These are phyloP conservation scores for Candida takata DNA, from an alignment of 805 yeast species.

Conservation along the genomic window DNA sequence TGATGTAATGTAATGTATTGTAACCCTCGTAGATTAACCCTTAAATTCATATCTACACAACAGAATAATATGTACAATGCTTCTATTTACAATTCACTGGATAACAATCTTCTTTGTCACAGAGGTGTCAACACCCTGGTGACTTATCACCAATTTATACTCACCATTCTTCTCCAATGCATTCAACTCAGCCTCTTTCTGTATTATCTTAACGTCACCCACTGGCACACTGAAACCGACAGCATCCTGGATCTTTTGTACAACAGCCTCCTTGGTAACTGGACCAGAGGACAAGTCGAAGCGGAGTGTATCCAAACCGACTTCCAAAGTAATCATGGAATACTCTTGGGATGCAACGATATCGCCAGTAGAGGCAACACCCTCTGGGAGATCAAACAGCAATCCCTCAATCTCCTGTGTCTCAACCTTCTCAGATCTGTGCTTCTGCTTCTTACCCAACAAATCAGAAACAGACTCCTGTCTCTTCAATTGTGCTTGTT, in stretches of 20 bases:
- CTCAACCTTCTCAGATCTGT: slow-evolving; percentile 4
- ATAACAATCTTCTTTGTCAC: slow-evolving; percentile 15
- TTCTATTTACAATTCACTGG: slow-evolving; percentile 1
- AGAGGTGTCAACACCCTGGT: slow-evolving; percentile 7
- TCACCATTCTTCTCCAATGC: slow-evolving; percentile 13
- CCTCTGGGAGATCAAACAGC: slow-evolving; percentile 15
- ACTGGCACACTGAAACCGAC: slow-evolving; percentile 16
- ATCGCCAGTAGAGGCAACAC: slow-evolving; percentile 1
- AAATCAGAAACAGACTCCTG: not conserved
- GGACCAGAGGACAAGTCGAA: slow-evolving; percentile 4
- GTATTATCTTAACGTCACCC: slow-evolving; percentile 9
- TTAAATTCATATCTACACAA: no score
- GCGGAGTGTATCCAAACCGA: slow-evolving; percentile 11
- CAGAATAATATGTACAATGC: not conserved
- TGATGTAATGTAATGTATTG: slow-evolving; percentile 9
- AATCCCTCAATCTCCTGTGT: slow-evolving; percentile 18
- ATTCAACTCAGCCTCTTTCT: slow-evolving; percentile 5
- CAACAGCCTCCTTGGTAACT: slow-evolving; percentile 11
- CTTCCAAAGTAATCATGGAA: slow-evolving; percentile 20
- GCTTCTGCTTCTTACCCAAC: slow-evolving; percentile 3
- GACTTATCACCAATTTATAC: slow-evolving; percentile 14
- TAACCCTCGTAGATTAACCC: no score
- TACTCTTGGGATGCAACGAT: slow-evolving; percentile 11
- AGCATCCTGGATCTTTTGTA: slow-evolving; percentile 6
- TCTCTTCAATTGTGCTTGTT: slow-evolving; percentile 2